phyloP scores from a whole-genome alignment of 1,284 basidiomycete species.

The Ustilago xerochloae region DNA sequence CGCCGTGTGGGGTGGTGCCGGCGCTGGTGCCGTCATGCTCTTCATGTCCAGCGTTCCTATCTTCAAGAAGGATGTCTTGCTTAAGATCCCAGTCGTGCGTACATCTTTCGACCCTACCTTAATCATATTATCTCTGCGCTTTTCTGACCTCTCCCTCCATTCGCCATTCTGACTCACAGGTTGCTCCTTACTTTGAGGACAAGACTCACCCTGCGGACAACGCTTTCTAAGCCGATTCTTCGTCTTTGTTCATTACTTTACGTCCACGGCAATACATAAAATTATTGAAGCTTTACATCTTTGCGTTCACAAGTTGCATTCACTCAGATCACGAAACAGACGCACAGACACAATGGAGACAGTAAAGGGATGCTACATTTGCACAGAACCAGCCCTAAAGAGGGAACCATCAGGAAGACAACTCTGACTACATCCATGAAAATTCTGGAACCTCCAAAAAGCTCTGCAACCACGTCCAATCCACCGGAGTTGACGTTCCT shows the following conservation, averaged over 20 bases:
- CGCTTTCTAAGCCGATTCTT: conserved; percentile 34
- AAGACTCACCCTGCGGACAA: conserved; percentile 52
- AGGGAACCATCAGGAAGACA: neutral
- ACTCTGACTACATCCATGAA: conserved; percentile 48
- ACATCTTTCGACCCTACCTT: neutral
- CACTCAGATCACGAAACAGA: neutral
- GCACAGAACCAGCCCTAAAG: neutral
- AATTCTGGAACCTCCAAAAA: conserved; percentile 50
- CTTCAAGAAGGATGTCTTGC: conserved; percentile 61
- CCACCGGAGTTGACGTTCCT: conserved; percentile 40
- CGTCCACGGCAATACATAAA: conserved; percentile 4
- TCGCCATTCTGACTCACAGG: conserved; percentile 2
- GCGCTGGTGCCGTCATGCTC: conserved; percentile 55
- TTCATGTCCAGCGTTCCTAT: conserved; percentile 60
- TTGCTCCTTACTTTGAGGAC: conserved; percentile 54
- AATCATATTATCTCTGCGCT: neutral
- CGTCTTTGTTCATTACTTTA: neutral
- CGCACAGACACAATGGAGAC: neutral
- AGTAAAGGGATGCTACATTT: neutral
- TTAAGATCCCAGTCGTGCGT: conserved; percentile 56
- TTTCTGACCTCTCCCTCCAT: neutral
- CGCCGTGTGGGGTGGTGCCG: conserved; percentile 61
- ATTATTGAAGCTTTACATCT: too few relatives aligned
- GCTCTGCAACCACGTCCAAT: conserved; percentile 53
- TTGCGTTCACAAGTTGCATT: neutral